phyloP scores from a whole-genome alignment of 495 filamentous ascomycete species.

The Penicillium parvum region DNA sequence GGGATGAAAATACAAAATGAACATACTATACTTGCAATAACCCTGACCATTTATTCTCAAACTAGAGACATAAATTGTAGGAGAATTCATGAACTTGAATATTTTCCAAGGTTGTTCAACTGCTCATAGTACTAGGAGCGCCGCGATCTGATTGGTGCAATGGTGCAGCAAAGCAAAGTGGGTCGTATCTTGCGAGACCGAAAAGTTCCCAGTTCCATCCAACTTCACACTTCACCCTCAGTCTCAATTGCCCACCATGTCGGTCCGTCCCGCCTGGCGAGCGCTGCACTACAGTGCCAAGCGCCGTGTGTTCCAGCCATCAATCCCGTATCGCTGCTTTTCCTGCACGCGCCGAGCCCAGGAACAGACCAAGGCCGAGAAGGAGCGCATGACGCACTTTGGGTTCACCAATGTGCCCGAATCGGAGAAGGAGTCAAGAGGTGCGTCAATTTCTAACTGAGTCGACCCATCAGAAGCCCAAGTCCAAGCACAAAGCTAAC shows the following conservation, averaged over 20 bases:
- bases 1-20: too few relatives aligned
- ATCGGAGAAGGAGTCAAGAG: slow-evolving; percentile 71
- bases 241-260: slow-evolving; percentile 17
- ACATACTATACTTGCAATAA: too few relatives aligned
- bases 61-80: too few relatives aligned
- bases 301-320: slow-evolving; percentile 21
- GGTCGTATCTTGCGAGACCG: slow-evolving; percentile 10
- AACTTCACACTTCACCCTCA: not conserved
- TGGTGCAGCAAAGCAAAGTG: slow-evolving; percentile 1
- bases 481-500: slow-evolving; percentile 13
- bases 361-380: slow-evolving; percentile 37
- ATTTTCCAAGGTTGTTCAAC: too few relatives aligned
- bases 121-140: too few relatives aligned
- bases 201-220: slow-evolving; percentile 19
- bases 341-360: slow-evolving; percentile 48
- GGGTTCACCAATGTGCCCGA: slow-evolving; percentile 87
- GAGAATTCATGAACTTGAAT: not conserved
- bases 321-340: slow-evolving; percentile 48
- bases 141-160: slow-evolving; percentile 16
- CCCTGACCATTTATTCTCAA: too few relatives aligned
- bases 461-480: not conserved
- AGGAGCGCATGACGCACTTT: slow-evolving; percentile 79
- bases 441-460: slow-evolving; percentile 34
- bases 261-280: slow-evolving; percentile 35
- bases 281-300: slow-evolving; percentile 30